A percentile compares a stretch with the other conserved stretches of the same genome.
Conservation (phyloP, 768 basidiomycete genomes). For the Auricularia sp. region DNA sequence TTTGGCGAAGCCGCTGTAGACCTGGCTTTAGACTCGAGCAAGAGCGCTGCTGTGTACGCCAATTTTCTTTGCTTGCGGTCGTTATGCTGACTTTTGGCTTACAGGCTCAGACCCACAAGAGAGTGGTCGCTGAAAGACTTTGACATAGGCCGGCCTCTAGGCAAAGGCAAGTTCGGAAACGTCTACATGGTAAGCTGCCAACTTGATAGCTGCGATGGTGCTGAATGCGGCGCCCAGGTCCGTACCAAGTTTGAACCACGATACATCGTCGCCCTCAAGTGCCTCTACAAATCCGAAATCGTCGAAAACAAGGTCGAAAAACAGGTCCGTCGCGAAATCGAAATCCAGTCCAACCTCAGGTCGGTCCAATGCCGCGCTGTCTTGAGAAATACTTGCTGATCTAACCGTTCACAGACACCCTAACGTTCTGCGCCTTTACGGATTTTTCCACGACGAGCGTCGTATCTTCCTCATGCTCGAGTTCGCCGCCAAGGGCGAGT, state of each 20-base stretch:
- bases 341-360: constrained; percentile 90
- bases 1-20: constrained; percentile 70
- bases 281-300: constrained; percentile 93
- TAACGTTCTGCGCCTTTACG: constrained; percentile 86
- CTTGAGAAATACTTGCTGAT: background rate
- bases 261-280: constrained; percentile 38
- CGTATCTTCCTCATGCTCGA: constrained; percentile 98
- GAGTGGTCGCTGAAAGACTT: constrained; percentile 82
- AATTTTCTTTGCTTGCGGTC: constrained; percentile 8
- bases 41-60: constrained; percentile 40
- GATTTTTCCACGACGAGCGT: constrained; percentile 97
- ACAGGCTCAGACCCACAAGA: constrained; percentile 58
- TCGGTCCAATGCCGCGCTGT: constrained; percentile 8
- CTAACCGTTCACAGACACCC: constrained; percentile 54
- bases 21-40: constrained; percentile 75
- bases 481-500: constrained; percentile 92
- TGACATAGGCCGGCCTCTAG: constrained; percentile 90
- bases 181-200: background rate
- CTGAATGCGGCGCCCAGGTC: background rate
- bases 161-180: constrained; percentile 89
- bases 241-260: background rate
- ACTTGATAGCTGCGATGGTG: no score
- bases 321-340: constrained; percentile 94
- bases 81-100: constrained; percentile 8
- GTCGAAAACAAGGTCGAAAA: constrained; percentile 88